phyloP scores from a whole-genome alignment of 768 basidiomycete genomes.

The Amanita pseudoporphyria region DNA sequence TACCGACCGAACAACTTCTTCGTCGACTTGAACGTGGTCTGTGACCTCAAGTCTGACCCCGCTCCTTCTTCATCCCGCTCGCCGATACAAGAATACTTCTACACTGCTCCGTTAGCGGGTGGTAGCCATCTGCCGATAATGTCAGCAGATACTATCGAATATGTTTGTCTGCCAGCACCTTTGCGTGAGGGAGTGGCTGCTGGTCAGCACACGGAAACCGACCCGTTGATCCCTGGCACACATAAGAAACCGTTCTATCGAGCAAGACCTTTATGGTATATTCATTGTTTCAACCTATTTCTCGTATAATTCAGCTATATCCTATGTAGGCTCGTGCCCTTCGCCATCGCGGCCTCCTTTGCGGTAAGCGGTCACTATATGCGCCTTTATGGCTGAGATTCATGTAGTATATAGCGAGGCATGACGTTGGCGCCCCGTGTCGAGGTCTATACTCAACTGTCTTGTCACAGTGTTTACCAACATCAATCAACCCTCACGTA shows the following conservation, averaged over 20 bases:
- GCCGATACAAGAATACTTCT: neutral
- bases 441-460: conserved; percentile 70
- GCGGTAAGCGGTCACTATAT: conserved; percentile 37
- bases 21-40: conserved; percentile 5
- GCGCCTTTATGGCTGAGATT: conserved; percentile 3
- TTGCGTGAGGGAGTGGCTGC: conserved; percentile 1
- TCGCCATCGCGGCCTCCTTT: conserved; percentile 56
- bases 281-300: neutral
- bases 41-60: conserved; percentile 1
- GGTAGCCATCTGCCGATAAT: neutral
- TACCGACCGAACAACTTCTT: conserved; percentile 2
- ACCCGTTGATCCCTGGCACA: conserved; percentile 12
- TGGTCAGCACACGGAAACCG: conserved; percentile 12
- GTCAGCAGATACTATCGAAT: neutral
- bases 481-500: conserved; percentile 26
- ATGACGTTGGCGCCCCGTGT: conserved; percentile 79
- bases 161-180: neutral
- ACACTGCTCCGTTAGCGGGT: neutral
- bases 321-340: conserved; percentile 61
- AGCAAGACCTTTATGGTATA: conserved; percentile 39
- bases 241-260: conserved; percentile 42
- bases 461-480: conserved; percentile 49
- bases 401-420: conserved; percentile 45
- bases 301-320: conserved; percentile 9
- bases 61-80: neutral